Base-by-base conservation (phyloP, 1,139 yeast genomes). In the Blastobotrys proliferans region DNA sequence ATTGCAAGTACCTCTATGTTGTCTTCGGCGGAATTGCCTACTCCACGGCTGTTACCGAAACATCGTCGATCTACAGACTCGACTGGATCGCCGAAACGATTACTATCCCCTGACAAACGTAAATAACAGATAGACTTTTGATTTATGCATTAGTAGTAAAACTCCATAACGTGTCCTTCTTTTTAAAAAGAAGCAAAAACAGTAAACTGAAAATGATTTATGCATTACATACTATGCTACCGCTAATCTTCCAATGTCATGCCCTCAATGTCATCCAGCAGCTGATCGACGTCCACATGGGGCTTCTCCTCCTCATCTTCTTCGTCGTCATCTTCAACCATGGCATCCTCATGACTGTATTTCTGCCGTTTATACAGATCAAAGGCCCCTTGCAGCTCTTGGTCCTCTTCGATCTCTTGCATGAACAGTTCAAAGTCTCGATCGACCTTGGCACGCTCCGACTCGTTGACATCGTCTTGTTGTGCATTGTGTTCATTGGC, bases 331-430 rank as follows among this genome's bases (percentile, higher is more conserved):
- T 44, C 58, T 3, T 45, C 52, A 16, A 60, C 71, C 35, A 71
- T 78, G 53, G 58, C 68, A n/a, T 66, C 64, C 43, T 35, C 43
- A 26, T 38, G 34, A 20, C 51, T 54, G 30, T 24, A 18, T 29
- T 57, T 56, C 24, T 53, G 39, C n/a, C 80, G 78, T 71, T 87
- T 92, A 71, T 92, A 92, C 58, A 92, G 64, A 62, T 92, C 90
- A 65, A 92, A 79, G 39, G 88, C 81, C 55, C 83, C 90, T 72
- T 98, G 85, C 64, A 94, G 76, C 63, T 92, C 99, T 46, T 82
- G 81, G 67, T 92, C 99, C 68, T 92, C 97, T 72, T 92, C 98
- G 64, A 94, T 79, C 65, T 92, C 97, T 70, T 87, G 97, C 70
- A 94, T 78, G 83, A 92, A 92, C 57, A 83, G 64, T 68, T 92